A percentile compares a stretch with the other conserved stretches of the same genome.
phyloP scores from a whole-genome alignment of 768 basidiomycete genomes.

The Termitomyces sp. region DNA sequence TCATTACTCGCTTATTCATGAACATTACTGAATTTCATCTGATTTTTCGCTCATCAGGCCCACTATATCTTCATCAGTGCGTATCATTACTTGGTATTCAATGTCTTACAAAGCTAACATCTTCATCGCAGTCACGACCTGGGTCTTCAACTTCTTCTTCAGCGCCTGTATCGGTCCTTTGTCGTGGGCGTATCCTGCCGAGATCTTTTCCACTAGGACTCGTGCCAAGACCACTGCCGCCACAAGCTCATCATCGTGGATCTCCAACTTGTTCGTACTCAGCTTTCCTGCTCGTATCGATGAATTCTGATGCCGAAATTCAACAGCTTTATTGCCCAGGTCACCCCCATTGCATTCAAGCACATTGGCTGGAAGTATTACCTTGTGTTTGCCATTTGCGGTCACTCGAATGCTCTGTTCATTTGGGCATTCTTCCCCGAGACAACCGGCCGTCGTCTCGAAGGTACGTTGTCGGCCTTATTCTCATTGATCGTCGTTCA shows the following conservation, averaged over 20 bases:
- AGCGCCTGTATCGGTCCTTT: conserved; percentile 42
- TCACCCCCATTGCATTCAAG: conserved; percentile 37
- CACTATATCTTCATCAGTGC: conserved; percentile 43
- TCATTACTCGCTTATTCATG: neutral
- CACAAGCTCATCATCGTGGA: conserved; percentile 41
- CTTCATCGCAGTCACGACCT: conserved; percentile 26
- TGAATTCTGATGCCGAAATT: neutral
- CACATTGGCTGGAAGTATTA: conserved; percentile 40
- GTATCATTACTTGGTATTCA: conserved; percentile 30
- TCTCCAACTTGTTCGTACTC: conserved; percentile 36
- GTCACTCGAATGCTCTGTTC: conserved; percentile 41
- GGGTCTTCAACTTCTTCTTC: conserved; percentile 48
- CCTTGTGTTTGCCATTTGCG: conserved; percentile 42
- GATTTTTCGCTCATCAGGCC: conserved; percentile 20
- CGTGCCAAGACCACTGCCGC: conserved; percentile 43
- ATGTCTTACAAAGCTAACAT: conserved; percentile 16
- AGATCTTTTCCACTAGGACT: conserved; percentile 42
- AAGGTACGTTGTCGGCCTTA: conserved; percentile 22
- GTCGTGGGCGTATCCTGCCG: conserved; percentile 43
- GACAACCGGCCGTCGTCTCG: conserved; percentile 39
- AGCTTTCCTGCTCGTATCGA: neutral
- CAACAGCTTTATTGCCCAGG: conserved; percentile 36
- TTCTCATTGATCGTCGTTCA: too few species aligned
- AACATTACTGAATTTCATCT: neutral
- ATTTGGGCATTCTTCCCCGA: conserved; percentile 45